Base-by-base conservation (phyloP, 148 eudicot species). In the Dysphania ambrosioides region DNA sequence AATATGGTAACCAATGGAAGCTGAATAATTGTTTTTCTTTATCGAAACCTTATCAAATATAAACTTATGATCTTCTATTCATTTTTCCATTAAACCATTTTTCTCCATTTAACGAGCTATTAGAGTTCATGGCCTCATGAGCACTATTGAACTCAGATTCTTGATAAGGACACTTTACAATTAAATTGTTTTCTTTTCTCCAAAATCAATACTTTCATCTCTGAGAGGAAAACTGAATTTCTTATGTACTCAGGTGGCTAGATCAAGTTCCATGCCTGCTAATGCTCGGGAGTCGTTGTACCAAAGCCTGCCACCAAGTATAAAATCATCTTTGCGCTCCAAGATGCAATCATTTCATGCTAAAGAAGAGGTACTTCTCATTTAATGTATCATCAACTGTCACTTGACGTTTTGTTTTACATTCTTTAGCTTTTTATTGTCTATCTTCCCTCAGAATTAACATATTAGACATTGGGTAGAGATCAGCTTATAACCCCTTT, bases 291-390 rank as follows among this genome's bases (percentile, higher is more conserved):
- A 88, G 57, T 81, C 86, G 1, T 82, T 94, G 77, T 94, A 94
- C 77, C 93, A 90, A 72, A 84, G 86, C 80, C 83, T 91, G 59
- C 97, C 96, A 19, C 95, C 98, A 8, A 84, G 84, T 69, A 80
- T 94, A 58, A 88, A 86, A 78, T 83, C 92, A 58, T 74, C 89
- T 57, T 81, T 89, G 72, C 87, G 96, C 74, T 82, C 89, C 78
- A 91, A 84, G 78, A 74, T 94, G 65, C 91, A 77, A 9, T 80
- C 90, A 24, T 90, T 87, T 77, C 84, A 75, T 44, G 86, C 82
- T 29, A 78, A 83, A 44, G 87, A 90, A 66, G 91, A 83, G 97
- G 97, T 91, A 84, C 31, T 3, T 74, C 31, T 49, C 15, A 66
- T 72, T 6, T 59, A 19, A 15, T 44, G 38, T 63, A 29, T 16